Evolutionary conservation across 2,329 filamentous ascomycete species (phyloP).

Genomic region (Rutstroemia sydowiana): DNA sequence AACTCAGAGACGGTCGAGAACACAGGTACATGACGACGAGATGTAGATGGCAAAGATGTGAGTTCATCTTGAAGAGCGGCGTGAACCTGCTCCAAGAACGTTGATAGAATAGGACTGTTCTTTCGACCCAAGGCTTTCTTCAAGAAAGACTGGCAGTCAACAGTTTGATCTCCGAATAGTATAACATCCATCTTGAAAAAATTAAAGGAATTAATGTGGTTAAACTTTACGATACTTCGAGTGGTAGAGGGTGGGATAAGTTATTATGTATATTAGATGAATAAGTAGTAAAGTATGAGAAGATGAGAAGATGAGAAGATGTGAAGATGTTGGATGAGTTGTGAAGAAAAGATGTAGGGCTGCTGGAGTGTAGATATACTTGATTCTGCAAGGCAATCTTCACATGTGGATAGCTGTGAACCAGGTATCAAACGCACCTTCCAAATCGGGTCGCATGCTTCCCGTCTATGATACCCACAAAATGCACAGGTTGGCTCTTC

Average conservation of each 20-base stretch:
- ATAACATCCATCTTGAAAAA: constrained; percentile 20
- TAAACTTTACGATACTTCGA: not conserved
- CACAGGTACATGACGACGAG: constrained; percentile 50
- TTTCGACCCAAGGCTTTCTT: constrained; percentile 16
- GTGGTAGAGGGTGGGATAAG: not conserved
- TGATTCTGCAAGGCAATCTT: not conserved
- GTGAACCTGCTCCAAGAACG: constrained; percentile 50
- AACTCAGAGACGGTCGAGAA: constrained; percentile 58
- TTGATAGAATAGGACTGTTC: constrained; percentile 16
- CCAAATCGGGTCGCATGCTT: not conserved
- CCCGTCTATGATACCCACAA: not conserved
- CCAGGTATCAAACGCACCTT: not conserved
- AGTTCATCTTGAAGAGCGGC: constrained; percentile 53
- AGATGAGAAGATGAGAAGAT: not conserved
- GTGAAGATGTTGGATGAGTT: no score
- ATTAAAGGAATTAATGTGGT: not conserved
- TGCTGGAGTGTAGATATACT: constrained; percentile 6
- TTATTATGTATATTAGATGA: not conserved
- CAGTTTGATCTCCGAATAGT: constrained; percentile 19
- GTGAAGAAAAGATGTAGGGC: not conserved
- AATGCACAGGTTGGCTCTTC: not conserved
- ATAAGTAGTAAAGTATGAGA: not conserved
- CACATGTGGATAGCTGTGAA: not conserved
- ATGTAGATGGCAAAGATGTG: constrained; percentile 45
- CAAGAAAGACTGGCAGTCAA: constrained; percentile 17